Conservation (phyloP, 768 basidiomycete genomes). For the Lactifluus echinatus region DNA sequence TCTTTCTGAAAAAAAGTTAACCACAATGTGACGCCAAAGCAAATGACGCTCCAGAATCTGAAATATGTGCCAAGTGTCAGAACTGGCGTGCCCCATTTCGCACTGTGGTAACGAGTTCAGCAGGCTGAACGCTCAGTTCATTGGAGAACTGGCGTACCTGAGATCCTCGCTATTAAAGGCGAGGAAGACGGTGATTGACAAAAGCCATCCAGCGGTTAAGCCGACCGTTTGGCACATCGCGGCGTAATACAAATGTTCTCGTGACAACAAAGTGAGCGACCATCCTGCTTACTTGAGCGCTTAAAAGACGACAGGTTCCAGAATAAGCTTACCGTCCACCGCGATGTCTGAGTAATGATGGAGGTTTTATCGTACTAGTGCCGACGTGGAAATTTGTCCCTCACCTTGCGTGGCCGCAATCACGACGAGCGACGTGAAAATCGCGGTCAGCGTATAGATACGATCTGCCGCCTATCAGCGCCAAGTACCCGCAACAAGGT, state of each 20-base stretch:
- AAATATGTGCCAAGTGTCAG: constrained; percentile 72
- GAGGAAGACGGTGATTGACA: constrained; percentile 95
- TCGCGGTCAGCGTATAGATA: constrained; percentile 63
- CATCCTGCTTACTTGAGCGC: constrained; percentile 39
- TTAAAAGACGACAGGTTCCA: constrained; percentile 31
- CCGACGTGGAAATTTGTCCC: constrained; percentile 16
- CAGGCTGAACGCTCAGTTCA: constrained; percentile 3
- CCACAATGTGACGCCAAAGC: constrained; percentile 79
- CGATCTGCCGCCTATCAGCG: constrained; percentile 65
- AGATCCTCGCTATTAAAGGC: constrained; percentile 95
- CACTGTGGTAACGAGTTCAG: constrained; percentile 29
- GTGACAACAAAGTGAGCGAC: constrained; percentile 80
- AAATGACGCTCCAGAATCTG: constrained; percentile 76
- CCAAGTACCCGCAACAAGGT: no score
- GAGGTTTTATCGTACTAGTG: constrained; percentile 19
- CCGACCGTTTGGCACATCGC: constrained; percentile 98
- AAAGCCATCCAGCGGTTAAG: constrained; percentile 89
- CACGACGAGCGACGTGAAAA: constrained; percentile 88
- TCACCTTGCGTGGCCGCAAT: constrained; percentile 97
- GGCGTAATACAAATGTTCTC: constrained; percentile 90
- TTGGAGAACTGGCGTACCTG: constrained; percentile 37
- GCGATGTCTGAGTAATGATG: constrained; percentile 84
- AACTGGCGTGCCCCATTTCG: constrained; percentile 70
- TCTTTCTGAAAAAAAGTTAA: constrained; percentile 83
- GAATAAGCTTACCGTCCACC: constrained; percentile 68